Conservation (phyloP, 2,329 filamentous ascomycete genomes). For the Bipolaris sorokiniana region DNA sequence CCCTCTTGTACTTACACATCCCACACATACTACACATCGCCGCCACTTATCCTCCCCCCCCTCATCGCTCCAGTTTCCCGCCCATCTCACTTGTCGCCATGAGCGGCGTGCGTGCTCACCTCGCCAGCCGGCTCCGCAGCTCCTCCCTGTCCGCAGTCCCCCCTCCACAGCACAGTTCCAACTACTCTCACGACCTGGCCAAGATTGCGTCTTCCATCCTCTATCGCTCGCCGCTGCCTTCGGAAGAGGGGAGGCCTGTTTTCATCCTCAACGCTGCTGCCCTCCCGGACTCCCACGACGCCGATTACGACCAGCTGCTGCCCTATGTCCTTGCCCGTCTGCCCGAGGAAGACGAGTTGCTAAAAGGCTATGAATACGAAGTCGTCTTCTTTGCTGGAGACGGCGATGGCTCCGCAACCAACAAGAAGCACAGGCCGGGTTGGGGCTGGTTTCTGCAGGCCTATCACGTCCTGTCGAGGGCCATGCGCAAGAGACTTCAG, state of each 20-base stretch:
- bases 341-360: slow-evolving; percentile 62
- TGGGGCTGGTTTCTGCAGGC: slow-evolving; percentile 65
- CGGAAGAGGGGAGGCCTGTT: slow-evolving; percentile 57
- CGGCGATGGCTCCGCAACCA: slow-evolving; percentile 52
- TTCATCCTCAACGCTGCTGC: slow-evolving; percentile 63
- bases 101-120: slow-evolving; percentile 48
- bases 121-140: slow-evolving; percentile 48
- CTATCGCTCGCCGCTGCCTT: slow-evolving; percentile 60
- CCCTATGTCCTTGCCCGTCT: slow-evolving; percentile 62
- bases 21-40: neutral
- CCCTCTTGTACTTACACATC: neutral
- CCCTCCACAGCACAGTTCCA: slow-evolving; percentile 53
- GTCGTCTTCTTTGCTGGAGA: slow-evolving; percentile 65
- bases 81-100: slow-evolving; percentile 28
- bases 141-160: slow-evolving; percentile 57
- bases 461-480: slow-evolving; percentile 61
- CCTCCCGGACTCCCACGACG: slow-evolving; percentile 61
- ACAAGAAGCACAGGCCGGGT: slow-evolving; percentile 57
- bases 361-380: slow-evolving; percentile 61
- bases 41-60: neutral
- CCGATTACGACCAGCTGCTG: slow-evolving; percentile 61
- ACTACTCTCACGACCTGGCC: slow-evolving; percentile 58
- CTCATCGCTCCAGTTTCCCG: slow-evolving; percentile 1
- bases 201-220: slow-evolving; percentile 60
- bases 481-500: slow-evolving; percentile 62